Conservation (phyloP, 2,329 filamentous ascomycete genomes). For the Aureobasidium sp. region DNA sequence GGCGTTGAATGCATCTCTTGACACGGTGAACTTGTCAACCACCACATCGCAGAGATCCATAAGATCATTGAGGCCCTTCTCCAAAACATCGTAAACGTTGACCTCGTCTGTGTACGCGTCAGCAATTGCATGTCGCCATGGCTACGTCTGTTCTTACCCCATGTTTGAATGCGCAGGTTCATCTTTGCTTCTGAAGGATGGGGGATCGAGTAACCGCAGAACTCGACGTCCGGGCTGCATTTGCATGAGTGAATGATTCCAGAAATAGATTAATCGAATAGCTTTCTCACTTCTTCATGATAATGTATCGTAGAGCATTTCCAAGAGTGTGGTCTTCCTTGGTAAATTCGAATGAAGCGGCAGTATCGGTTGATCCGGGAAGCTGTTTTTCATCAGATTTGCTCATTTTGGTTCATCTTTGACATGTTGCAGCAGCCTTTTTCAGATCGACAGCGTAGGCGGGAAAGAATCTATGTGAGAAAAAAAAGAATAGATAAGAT, state of each 20-base stretch:
- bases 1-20: slow-evolving; percentile 55
- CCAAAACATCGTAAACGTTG: slow-evolving; percentile 74
- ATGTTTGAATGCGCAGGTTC: slow-evolving; percentile 96
- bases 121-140: background rate
- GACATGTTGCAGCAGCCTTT: background rate
- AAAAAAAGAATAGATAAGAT: background rate
- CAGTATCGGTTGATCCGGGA: slow-evolving; percentile 73
- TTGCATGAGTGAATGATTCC: background rate
- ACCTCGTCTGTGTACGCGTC: slow-evolving; percentile 55
- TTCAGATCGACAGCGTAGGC: background rate
- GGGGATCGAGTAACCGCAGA: slow-evolving; percentile 96
- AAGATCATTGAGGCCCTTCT: slow-evolving; percentile 83
- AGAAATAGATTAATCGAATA: background rate
- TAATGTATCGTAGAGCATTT: slow-evolving; percentile 87
- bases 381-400: slow-evolving; percentile 48
- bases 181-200: slow-evolving; percentile 94
- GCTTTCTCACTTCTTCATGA: slow-evolving; percentile 84
- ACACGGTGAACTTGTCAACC: slow-evolving; percentile 73
- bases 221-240: slow-evolving; percentile 82
- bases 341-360: slow-evolving; percentile 90
- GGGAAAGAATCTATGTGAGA: background rate
- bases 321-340: slow-evolving; percentile 93
- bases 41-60: slow-evolving; percentile 92
- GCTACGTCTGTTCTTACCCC: slow-evolving; percentile 53
- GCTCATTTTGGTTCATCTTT: background rate